Percentiles rank a stretch among this genome's conserved stretches.
Conservation (phyloP, 306 rosid species). For the Clitoria ternatea region DNA sequence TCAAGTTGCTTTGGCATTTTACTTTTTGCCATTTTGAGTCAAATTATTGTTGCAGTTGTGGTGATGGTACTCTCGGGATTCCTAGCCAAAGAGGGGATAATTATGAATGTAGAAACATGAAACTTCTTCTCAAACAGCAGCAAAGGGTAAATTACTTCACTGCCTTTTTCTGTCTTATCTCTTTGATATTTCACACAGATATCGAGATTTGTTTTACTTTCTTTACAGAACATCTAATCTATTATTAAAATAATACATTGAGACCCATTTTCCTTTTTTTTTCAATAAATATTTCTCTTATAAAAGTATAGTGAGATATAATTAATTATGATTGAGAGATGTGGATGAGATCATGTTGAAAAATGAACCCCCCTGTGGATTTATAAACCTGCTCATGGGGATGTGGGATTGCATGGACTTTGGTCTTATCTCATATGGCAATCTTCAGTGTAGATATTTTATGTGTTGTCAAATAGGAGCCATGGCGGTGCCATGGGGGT, state of each 20-base stretch:
- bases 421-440: neutral
- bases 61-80: conserved; percentile 94
- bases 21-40: conserved; percentile 13
- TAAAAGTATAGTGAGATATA: neutral
- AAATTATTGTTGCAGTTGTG: conserved; percentile 66
- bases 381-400: neutral
- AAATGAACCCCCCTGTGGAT: neutral
- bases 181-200: neutral
- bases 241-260: neutral
- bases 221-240: neutral
- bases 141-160: conserved; percentile 66
- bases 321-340: neutral
- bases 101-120: conserved; percentile 99
- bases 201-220: conserved; percentile 1
- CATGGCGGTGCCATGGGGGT: too few species aligned
- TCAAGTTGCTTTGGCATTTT: neutral
- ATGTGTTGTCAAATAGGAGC: too few species aligned
- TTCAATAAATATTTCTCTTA: neutral
- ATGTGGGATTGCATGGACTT: conserved; percentile 14
- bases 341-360: neutral
- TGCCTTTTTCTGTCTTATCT: conserved; percentile 13
- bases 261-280: neutral
- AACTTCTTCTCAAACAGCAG: conserved; percentile 98
- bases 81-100: conserved; percentile 99
- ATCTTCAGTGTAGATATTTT: neutral